Evolutionary conservation across 352 stramenopile species (phyloP), one percentile per base, ranked within the genome.

Genomic region (Globisporangium megalacanthum): DNA sequence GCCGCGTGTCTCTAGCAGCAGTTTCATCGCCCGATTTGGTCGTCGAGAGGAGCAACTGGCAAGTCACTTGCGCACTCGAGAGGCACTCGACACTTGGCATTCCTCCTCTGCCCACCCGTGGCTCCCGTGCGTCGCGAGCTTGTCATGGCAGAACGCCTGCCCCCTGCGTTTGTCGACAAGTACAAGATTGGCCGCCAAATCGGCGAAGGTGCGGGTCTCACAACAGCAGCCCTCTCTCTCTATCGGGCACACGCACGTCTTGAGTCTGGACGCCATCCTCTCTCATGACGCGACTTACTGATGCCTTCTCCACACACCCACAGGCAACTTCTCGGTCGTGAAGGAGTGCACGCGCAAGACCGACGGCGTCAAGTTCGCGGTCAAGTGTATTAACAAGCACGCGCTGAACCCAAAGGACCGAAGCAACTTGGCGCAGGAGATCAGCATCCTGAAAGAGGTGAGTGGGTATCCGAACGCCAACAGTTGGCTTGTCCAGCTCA

Each of bases 331-430:
- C 64, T 91, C 83, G 46, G 52, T 91, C 53, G 87, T 96, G 2
- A 89, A 92, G 37, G 69, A 92, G 39, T 91, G 81, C 55, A 74
- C 68, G 29, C 60, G 74, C 55, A 80, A 77, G 22, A 55, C 62
- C 9, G 70, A 76, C 31, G 75, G 82, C 56, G 52, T 77, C 41
- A 74, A 76, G 6, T 92, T 75, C 56, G 85, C 84, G 6, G 74
- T 94, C 60, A 93, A 94, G 58, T 89, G 86, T 60, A 91, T 93
- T 62, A 91, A 93, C 68, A 91, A 91, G 68, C 69, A 60, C 35
- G 66, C 75, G 29, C 68, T 93, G 11, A 89, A 91, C 60, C 77
- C 80, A 1, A 91, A 95, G 54, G 81, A 96, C 54, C 69, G 77
- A 41, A 73, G 77, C 51, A 91, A 91, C 60, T 65, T 96, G 15